Base-by-base conservation (phyloP, 2,329 filamentous ascomycete species). In the Hymenoscyphus linearis region DNA sequence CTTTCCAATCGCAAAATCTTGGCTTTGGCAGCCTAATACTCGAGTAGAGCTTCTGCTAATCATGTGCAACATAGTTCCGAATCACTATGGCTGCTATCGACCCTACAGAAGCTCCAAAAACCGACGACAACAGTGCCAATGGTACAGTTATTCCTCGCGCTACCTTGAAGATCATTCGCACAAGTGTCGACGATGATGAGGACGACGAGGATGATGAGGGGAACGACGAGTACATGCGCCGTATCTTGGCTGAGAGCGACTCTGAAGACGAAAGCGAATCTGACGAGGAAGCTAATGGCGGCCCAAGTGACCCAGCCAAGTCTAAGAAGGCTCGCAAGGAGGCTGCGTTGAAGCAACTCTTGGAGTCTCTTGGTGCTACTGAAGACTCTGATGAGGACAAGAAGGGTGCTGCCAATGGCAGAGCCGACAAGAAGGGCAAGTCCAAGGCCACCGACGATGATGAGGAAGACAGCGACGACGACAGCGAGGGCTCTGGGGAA, bases 71-170 rank as follows among this genome's bases (percentile, higher is more conserved):
- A 16, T 72, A 96, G 93, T 96, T 97, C 80, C 91, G 91, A 75
- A 91, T 99, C 74, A 98, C 93, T 72, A 99, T 99, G 95, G 95
- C 96, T 72, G 95, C 95, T 67, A 88, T 99, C 75, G 93, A 99
- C 75, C 95, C 95, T 62, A 91, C 85, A 72, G 90, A 90, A 70
- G 82, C 85, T 69, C 83, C 87, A 37, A 22, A 22, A 22, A 12
- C 22, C n/a, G 83, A 91, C 75, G 81, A 81, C 62, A 86, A 82
- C 61, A 82, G 83, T 58, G 82, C 81, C 70, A 85, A 87, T 71
- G 76, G 84, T 63, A 84, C 84, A 70, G 76, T 78, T 61, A 77
- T 86, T 64, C 84, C 87, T 70, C 89, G 93, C 70, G 89, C 95
- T 59, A 99, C 95, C 57, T 81, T 99, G 71, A 96, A 95, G 80